Evolutionary conservation across 2,329 filamentous ascomycete genomes (phyloP), one percentile per base, ranked within the genome.

Genomic region (Neobulgaria alba): DNA sequence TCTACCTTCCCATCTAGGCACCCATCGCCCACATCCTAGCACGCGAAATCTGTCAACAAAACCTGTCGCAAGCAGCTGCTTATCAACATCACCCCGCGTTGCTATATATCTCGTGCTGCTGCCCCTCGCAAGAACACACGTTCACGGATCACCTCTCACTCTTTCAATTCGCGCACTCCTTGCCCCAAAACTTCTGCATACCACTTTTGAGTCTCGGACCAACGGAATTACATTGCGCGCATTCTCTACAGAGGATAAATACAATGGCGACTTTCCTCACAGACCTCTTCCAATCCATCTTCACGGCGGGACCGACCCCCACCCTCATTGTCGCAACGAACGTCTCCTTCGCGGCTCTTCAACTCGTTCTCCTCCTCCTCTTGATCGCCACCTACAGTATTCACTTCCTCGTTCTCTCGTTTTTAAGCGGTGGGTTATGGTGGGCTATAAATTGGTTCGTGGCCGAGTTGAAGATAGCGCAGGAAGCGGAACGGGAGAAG

Each of bases 391-490:
- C 90, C 5, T 79, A 83, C 64, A 94, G 84, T 66, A 74, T 94
- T 49, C 92, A 96, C 70, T 95, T 95, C 58, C 61, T 87, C 48
- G 71, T 90, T 43, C 75, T 98, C 4, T 94, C 86, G 10, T 57
- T 80, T 43, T 69, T 98, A 8, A 86, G 79, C 49, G 89, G 68
- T 21, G 84, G 85, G 3, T 72, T 96, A 26, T 98, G 92, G 92
- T 88, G 77, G 68, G 78, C 84, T 42, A 89, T 96, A 66, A 96
- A 96, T 73, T 98, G 92, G 92, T 96, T 98, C 59, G 88, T 86
- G 41, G 66, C 67, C 33, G 90, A 79, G 66, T 60, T 79, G 36
- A 65, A 64, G 46, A 58, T 60, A 36, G 67, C 67, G 45, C 71
- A 74, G 57, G 64, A 57, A 19, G 61, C 66, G 46, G 63, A 67